A percentile compares a stretch with the other conserved stretches of the same genome.
Conservation (phyloP, 306 rosid species). For the Cucumis cinereus region DNA sequence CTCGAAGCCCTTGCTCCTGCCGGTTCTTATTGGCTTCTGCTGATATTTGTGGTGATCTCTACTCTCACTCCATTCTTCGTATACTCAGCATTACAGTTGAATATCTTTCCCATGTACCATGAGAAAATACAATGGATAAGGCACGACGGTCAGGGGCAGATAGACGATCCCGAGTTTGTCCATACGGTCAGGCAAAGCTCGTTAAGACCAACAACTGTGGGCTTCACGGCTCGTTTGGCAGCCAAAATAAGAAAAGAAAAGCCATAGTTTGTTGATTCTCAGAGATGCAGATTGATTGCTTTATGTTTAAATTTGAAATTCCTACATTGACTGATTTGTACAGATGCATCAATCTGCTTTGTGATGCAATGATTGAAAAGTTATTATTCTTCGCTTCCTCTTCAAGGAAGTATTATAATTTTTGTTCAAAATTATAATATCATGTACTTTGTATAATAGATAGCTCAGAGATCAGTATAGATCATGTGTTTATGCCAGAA, state of each 20-base stretch:
- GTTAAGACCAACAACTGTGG: conserved; percentile 38
- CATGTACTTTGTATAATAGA: background rate
- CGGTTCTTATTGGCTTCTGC: conserved; percentile 57
- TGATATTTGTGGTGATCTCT: conserved; percentile 52
- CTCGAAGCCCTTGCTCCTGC: conserved; percentile 67
- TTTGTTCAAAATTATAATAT: background rate
- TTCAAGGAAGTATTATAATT: background rate
- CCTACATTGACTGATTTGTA: background rate
- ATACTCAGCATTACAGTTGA: conserved; percentile 62
- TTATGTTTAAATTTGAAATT: background rate
- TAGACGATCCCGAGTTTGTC: conserved; percentile 47
- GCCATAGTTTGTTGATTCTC: conserved; percentile 4
- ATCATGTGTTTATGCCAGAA: background rate
- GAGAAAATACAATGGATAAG: conserved; percentile 69
- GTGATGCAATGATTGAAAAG: background rate
- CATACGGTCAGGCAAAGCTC: conserved; percentile 59
- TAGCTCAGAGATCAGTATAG: background rate
- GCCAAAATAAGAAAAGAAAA: conserved; percentile 31
- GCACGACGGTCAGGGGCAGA: conserved; percentile 46
- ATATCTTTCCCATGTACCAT: conserved; percentile 83
- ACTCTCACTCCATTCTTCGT: conserved; percentile 62
- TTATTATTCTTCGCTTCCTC: background rate
- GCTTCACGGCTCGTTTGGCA: conserved; percentile 67
- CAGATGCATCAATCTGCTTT: background rate
- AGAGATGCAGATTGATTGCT: background rate